Percentiles rank a stretch among this genome's conserved stretches.
Conservation (phyloP, 176 grass and related monocot genomes). For the Oropetium thomaeum region DNA sequence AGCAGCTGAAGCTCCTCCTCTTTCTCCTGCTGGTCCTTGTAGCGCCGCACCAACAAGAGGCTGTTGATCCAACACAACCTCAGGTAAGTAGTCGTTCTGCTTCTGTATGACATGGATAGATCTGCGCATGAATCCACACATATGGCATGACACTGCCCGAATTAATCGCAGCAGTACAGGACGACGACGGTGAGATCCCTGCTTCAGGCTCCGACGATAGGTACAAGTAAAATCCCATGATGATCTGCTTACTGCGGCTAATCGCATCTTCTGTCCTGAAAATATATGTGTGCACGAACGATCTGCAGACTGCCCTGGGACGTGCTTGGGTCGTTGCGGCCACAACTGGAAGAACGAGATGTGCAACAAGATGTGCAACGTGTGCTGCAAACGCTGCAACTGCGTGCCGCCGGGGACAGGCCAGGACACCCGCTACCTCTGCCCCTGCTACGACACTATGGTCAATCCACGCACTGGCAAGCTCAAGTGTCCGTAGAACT, state of each 20-base stretch:
- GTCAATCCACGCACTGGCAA: slow-evolving; percentile 31
- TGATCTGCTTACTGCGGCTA: not conserved
- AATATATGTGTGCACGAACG: not conserved
- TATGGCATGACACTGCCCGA: not conserved
- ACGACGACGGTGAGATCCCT: slow-evolving; percentile 32
- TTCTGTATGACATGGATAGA: not conserved
- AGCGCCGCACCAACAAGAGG: not conserved
- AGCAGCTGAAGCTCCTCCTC: not conserved
- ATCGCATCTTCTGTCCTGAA: not conserved
- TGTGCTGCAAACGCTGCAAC: slow-evolving; percentile 66
- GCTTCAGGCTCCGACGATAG: slow-evolving; percentile 43
- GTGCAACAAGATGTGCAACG: slow-evolving; percentile 76
- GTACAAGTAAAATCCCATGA: not conserved
- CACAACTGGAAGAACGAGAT: slow-evolving; percentile 77
- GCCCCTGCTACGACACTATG: slow-evolving; percentile 40
- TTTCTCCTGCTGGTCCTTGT: not conserved
- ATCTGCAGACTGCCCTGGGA: slow-evolving; percentile 48
- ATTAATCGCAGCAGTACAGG: not conserved
- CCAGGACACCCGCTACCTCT: slow-evolving; percentile 18
- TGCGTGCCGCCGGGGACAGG: slow-evolving; percentile 82
- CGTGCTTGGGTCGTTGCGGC: slow-evolving; percentile 54
- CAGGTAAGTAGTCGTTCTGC: not conserved
- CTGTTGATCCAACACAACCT: not conserved
- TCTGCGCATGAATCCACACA: not conserved
- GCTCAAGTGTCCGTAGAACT: slow-evolving; percentile 43